Conservation (phyloP, 1,139 yeast species). For the Debaryomycetaceae sp. region DNA sequence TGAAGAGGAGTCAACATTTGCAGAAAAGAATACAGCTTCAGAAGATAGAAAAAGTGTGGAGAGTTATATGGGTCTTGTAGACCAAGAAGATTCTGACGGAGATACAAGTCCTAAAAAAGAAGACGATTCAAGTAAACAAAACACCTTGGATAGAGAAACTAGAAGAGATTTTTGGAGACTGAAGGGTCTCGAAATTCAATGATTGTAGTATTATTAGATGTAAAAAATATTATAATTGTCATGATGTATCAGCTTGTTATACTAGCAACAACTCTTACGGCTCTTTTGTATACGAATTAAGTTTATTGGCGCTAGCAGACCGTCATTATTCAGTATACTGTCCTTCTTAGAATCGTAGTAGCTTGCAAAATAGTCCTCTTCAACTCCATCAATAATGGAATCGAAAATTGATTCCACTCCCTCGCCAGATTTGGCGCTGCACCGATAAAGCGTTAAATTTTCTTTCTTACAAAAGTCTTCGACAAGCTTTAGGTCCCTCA, state of each 20-base stretch:
- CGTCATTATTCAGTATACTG: constrained; percentile 1
- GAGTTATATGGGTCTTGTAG: constrained; percentile 16
- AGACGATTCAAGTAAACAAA: constrained; percentile 13
- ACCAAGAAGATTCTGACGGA: constrained; percentile 4
- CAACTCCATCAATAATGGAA: constrained; percentile 41
- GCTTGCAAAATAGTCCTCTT: constrained; percentile 23
- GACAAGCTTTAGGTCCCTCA: constrained; percentile 6
- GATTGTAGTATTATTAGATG: background rate
- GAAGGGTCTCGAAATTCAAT: constrained; percentile 36
- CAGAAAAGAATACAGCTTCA: constrained; percentile 7
- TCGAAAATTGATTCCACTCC: constrained; percentile 45
- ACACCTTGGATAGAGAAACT: constrained; percentile 30
- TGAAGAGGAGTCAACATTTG: constrained; percentile 22
- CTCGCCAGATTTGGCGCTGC: constrained; percentile 48
- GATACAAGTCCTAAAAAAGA: constrained; percentile 11
- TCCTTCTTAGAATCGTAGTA: constrained; percentile 9
- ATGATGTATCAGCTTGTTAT: background rate
- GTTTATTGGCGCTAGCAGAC: constrained; percentile 5
- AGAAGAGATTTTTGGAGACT: constrained; percentile 44
- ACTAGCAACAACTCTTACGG: constrained; percentile 8
- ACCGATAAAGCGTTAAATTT: constrained; percentile 20
- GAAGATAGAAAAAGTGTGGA: constrained; percentile 19
- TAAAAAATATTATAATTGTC: background rate
- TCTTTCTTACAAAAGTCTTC: constrained; percentile 1
- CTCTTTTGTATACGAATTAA: constrained; percentile 6